Percentiles rank a stretch among this genome's conserved stretches.
phyloP scores from a whole-genome alignment of 345 rosid species.

The Bretschneidera sinensis region DNA sequence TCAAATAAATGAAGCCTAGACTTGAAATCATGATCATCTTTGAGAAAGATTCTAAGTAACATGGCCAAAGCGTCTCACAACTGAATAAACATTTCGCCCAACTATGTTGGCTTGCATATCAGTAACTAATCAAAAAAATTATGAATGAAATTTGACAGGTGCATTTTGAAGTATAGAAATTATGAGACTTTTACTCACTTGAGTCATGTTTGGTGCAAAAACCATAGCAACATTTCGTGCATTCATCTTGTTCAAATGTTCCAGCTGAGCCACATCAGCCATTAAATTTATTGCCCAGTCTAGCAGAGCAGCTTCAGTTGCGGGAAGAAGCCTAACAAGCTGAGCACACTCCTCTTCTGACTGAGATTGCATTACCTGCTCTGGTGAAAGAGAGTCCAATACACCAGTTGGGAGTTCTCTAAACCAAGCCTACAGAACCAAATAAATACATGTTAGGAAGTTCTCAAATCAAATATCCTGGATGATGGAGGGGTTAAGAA shows the following conservation, averaged over 20 bases:
- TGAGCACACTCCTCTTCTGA: slow-evolving; percentile 83
- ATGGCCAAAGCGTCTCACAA: not conserved
- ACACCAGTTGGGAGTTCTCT: slow-evolving; percentile 96
- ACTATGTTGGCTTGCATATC: not conserved
- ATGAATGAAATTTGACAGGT: not conserved
- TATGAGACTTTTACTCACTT: slow-evolving; percentile 43
- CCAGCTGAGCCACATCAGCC: slow-evolving; percentile 93
- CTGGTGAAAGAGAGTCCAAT: slow-evolving; percentile 80
- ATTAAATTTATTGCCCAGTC: slow-evolving; percentile 91
- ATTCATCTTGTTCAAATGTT: slow-evolving; percentile 91
- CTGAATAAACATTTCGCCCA: not conserved
- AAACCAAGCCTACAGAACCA: slow-evolving; percentile 87
- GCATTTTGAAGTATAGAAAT: not conserved
- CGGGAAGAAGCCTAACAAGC: slow-evolving; percentile 79
- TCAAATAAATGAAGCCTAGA: not conserved
- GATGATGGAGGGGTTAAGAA: not conserved
- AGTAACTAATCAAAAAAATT: not conserved
- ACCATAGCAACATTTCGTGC: slow-evolving; percentile 95
- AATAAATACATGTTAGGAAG: slow-evolving; percentile 5
- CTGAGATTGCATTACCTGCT: slow-evolving; percentile 80
- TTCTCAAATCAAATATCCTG: not conserved
- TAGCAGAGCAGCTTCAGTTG: slow-evolving; percentile 82
- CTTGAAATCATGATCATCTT: not conserved
- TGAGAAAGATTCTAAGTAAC: too few species aligned
- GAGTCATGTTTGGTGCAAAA: slow-evolving; percentile 99